Evolutionary conservation across 2,329 filamentous ascomycete genomes (phyloP).

Genomic region (Cladophialophora chaetospira): DNA sequence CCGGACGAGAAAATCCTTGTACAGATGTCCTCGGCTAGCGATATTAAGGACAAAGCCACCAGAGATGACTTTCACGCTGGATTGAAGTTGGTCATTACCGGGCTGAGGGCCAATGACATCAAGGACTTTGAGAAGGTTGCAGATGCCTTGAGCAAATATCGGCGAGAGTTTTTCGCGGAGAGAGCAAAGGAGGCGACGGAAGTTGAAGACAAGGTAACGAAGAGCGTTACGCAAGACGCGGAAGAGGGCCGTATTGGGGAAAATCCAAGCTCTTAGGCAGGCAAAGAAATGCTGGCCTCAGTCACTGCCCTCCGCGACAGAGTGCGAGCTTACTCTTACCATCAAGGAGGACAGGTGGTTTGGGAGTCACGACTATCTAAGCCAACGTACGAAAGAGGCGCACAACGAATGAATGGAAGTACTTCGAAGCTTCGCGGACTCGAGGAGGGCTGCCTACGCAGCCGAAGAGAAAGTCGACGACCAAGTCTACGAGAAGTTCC

Average conservation of each 20-base stretch:
- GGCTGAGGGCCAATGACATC: constrained; percentile 52
- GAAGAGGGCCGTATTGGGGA: neutral
- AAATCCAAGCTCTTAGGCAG: neutral
- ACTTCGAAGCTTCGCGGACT: too few species aligned
- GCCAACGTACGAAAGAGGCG: neutral
- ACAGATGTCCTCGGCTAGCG: constrained; percentile 51
- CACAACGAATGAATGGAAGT: neutral
- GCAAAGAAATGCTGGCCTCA: neutral
- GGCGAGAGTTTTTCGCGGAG: constrained; percentile 40
- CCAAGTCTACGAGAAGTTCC: too few species aligned
- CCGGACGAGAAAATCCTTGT: constrained; percentile 58
- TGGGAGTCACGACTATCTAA: too few species aligned
- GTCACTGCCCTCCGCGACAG: neutral
- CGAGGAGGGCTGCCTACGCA: too few species aligned
- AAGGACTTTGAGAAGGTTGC: constrained; percentile 54
- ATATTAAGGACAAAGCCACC: constrained; percentile 49
- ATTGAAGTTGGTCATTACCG: constrained; percentile 52
- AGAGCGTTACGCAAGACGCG: neutral
- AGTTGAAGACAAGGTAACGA: neutral
- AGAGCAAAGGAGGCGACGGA: constrained; percentile 12
- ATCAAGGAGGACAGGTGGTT: neutral
- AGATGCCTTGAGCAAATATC: constrained; percentile 52
- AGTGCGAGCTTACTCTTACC: neutral
- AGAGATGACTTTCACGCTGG: constrained; percentile 48
- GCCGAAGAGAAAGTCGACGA: too few species aligned